Evolutionary conservation across 495 filamentous ascomycete species (phyloP), one percentile per base, ranked within the genome.

Genomic region (Lineolata rhizophorae): DNA sequence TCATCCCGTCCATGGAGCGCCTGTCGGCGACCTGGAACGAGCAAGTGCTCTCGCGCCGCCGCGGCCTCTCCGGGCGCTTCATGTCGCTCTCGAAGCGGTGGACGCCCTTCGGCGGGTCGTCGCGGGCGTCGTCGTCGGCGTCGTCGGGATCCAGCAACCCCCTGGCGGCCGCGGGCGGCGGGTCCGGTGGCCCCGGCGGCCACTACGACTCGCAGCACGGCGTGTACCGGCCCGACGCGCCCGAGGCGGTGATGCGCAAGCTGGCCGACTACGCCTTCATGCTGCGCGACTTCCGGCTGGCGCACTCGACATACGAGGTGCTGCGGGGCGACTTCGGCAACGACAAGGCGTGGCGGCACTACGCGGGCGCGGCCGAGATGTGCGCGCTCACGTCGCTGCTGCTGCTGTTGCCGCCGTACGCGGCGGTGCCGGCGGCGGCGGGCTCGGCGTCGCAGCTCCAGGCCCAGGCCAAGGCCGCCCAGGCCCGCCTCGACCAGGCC

Each of bases 331-430:
- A 97, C 45, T 95, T 81, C 45, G 71, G 67, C 35, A 85, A 84
- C 46, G 85, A 95, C 49, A 93, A 94, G 51, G 87, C 87, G 1
- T 95, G 90, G 87, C 76, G 63, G 42, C 82, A 94, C 41, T 81
- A 94, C 47, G 87, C 90, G 0, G 82, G 76, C 0, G 75, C 78
- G 10, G 75, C 83, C 49, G 87, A 97, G 55, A 93, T 95, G 83
- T 67, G 72, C 3, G 87, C 79, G 9, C 60, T 94, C 2, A 76
- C 72, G 38, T 66, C 74, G 20, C 65, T 97, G 20, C 55, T 97
- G 16, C 15, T 19, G n/a, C n/a, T n/a, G n/a, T n/a, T n/a, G n/a
- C n/a, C n/a, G n/a, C n/a, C n/a, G n/a, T n/a, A n/a, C n/a, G n/a
- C n/a, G n/a, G n/a, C n/a, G n/a, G 22, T 8, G 22, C 22, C 22